Conservation (phyloP, 192 early-diverging fungal genomes). For the Podila clonocystis region DNA sequence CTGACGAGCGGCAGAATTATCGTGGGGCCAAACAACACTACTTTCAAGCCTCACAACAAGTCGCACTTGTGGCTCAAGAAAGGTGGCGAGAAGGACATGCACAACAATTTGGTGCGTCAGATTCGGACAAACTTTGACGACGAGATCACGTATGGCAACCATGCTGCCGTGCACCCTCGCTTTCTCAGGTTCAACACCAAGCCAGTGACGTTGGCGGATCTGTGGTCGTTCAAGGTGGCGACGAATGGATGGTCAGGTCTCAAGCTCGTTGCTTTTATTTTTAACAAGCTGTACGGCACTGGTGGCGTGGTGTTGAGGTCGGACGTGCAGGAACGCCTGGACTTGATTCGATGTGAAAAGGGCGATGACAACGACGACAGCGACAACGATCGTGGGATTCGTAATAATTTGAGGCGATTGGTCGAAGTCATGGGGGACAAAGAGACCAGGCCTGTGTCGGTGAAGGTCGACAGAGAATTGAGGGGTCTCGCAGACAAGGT, state of each 20-base stretch:
- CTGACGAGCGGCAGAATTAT: constrained; percentile 8
- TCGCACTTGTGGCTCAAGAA: constrained; percentile 21
- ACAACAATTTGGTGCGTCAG: constrained; percentile 19
- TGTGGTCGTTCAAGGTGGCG: constrained; percentile 15
- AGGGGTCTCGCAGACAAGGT: constrained; percentile 57
- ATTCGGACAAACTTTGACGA: constrained; percentile 12
- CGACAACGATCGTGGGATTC: neutral
- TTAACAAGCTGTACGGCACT: neutral
- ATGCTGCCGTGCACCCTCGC: constrained; percentile 18
- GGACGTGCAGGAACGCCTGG: constrained; percentile 4
- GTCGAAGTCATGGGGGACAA: neutral
- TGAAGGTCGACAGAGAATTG: no score
- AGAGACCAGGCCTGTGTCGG: neutral
- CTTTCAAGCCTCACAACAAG: constrained; percentile 9
- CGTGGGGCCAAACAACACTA: constrained; percentile 12
- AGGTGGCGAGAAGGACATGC: constrained; percentile 9
- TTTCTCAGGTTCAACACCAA: neutral
- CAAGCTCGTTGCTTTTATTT: constrained; percentile 12
- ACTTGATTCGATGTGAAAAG: neutral
- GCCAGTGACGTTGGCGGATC: constrained; percentile 12
- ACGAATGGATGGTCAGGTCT: constrained; percentile 3
- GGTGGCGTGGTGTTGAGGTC: constrained; percentile 3
- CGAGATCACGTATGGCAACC: neutral
- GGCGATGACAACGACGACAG: neutral
- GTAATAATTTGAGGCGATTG: neutral